Conservation (phyloP, 2,329 filamentous ascomycete genomes). For the Chalara sp. region DNA sequence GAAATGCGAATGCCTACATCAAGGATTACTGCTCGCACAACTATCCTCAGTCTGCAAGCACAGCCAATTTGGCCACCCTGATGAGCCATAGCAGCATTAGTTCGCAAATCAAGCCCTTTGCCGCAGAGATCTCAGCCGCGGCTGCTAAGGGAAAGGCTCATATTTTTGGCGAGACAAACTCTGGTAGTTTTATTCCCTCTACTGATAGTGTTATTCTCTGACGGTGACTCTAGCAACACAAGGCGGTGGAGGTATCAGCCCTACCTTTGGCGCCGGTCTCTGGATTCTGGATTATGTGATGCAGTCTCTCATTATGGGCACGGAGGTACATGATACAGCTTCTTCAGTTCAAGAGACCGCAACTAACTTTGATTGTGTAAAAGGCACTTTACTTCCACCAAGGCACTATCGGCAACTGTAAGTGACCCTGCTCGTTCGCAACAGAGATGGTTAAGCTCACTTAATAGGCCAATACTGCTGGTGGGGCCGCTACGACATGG, state of each 20-base stretch:
- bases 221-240: background rate
- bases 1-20: background rate
- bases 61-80: background rate
- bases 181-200: background rate
- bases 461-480: background rate
- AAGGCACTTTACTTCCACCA: background rate
- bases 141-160: background rate
- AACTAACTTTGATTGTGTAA: background rate
- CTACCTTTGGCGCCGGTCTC: background rate
- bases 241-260: background rate
- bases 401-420: background rate
- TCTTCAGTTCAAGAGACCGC: background rate
- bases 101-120: background rate
- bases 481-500: background rate
- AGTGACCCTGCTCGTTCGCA: background rate
- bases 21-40: background rate
- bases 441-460: background rate
- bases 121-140: background rate
- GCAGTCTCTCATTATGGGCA: background rate
- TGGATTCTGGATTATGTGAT: background rate
- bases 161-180: background rate
- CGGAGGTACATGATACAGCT: background rate
- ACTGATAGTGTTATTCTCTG: background rate
- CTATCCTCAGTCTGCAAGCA: background rate
- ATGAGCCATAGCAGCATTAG: background rate